Evolutionary conservation across 768 basidiomycete species (phyloP).

Genomic region (Macrocybe gigantea): DNA sequence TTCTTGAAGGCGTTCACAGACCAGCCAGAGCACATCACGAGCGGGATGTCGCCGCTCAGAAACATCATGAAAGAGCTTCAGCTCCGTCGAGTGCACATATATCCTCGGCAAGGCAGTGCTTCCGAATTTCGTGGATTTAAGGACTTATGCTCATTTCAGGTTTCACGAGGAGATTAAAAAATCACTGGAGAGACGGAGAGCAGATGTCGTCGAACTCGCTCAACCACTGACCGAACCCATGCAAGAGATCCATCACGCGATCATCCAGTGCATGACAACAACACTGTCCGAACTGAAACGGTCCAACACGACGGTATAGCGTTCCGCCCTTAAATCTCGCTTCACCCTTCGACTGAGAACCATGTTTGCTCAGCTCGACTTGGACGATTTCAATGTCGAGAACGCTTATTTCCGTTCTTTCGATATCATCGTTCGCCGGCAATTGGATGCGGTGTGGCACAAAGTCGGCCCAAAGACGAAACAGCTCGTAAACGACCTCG

Average conservation of each 20-base stretch:
- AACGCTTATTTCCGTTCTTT: slow-evolving; percentile 94
- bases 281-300: slow-evolving; percentile 89
- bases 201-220: slow-evolving; percentile 89
- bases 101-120: slow-evolving; percentile 61
- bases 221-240: slow-evolving; percentile 82
- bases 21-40: slow-evolving; percentile 92
- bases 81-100: slow-evolving; percentile 83
- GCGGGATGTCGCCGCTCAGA: slow-evolving; percentile 85
- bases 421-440: slow-evolving; percentile 79
- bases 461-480: slow-evolving; percentile 91
- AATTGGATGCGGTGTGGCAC: slow-evolving; percentile 94
- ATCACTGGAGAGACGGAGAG: slow-evolving; percentile 74
- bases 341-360: neutral
- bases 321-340: slow-evolving; percentile 2
- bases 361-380: slow-evolving; percentile 63
- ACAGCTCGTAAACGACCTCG: slow-evolving; percentile 85
- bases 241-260: slow-evolving; percentile 87
- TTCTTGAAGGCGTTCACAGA: slow-evolving; percentile 98
- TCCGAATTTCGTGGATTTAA: neutral
- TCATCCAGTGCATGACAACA: slow-evolving; percentile 90
- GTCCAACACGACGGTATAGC: slow-evolving; percentile 64
- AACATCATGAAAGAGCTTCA: slow-evolving; percentile 93
- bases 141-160: slow-evolving; percentile 31
- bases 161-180: slow-evolving; percentile 88
- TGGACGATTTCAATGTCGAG: slow-evolving; percentile 89